These are phyloP conservation scores for Leccinum pseudoinsigne DNA, from an alignment of 1,284 basidiomycete species.

Conservation along the genomic window DNA sequence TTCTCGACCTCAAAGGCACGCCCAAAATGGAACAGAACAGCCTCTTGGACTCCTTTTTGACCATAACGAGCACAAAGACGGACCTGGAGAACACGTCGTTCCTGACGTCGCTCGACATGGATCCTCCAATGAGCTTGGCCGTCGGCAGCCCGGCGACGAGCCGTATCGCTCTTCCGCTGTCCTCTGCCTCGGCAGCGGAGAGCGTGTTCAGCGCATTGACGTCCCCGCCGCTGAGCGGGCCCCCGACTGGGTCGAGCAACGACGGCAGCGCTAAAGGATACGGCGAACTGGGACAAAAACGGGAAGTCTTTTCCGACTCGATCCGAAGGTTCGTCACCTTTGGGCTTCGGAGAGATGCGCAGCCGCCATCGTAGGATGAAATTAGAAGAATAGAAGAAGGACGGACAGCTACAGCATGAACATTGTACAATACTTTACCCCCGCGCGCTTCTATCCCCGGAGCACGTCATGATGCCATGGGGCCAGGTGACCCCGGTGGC, in stretches of 20 bases:
- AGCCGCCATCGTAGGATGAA: slow-evolving; percentile 34
- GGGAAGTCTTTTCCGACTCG: slow-evolving; percentile 78
- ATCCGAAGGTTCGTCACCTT: slow-evolving; percentile 85
- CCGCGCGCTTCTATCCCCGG: neutral
- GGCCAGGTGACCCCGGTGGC: neutral
- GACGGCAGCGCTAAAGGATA: slow-evolving; percentile 41
- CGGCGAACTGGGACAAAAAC: slow-evolving; percentile 46
- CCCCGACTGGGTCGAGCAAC: slow-evolving; percentile 50
- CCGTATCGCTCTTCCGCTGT: slow-evolving; percentile 51
- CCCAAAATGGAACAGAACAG: slow-evolving; percentile 85
- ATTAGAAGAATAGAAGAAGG: slow-evolving; percentile 16
- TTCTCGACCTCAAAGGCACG: slow-evolving; percentile 94
- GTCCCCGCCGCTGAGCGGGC: slow-evolving; percentile 57
- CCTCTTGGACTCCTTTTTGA: slow-evolving; percentile 89
- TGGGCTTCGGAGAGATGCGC: slow-evolving; percentile 70
- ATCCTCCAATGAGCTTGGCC: slow-evolving; percentile 56
- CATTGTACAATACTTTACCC: neutral
- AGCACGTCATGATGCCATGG: neutral
- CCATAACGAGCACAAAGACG: slow-evolving; percentile 84
- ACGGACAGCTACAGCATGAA: neutral
- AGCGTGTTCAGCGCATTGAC: slow-evolving; percentile 57
- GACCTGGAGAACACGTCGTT: slow-evolving; percentile 89
- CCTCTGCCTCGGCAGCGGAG: slow-evolving; percentile 39
- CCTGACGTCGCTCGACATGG: slow-evolving; percentile 93
- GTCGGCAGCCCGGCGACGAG: slow-evolving; percentile 61